phyloP scores from a whole-genome alignment of 192 early-diverging fungal species.

The Phycomyces nitens region DNA sequence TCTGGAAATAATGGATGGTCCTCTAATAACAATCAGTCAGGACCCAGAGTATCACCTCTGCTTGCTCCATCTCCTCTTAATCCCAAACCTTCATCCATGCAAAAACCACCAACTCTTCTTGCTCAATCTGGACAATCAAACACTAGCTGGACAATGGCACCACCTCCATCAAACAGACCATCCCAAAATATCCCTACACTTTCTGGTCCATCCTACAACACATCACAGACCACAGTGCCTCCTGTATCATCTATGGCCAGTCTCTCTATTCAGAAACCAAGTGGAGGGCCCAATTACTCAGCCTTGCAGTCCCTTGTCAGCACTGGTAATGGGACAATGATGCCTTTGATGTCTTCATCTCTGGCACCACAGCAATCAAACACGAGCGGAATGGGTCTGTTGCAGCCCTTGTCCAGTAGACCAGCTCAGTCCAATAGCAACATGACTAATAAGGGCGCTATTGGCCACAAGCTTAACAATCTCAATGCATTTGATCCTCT shows the following conservation, averaged over 20 bases:
- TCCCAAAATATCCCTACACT: neutral
- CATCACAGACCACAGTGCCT: neutral
- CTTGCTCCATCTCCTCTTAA: too few species aligned
- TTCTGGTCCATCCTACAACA: neutral
- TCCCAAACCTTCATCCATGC: too few species aligned
- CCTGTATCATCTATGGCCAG: neutral
- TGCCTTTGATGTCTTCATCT: neutral
- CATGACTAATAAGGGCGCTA: neutral
- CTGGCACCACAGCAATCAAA: neutral
- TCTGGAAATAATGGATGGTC: neutral
- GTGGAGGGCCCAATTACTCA: neutral
- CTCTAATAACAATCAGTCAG: neutral
- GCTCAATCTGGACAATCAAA: neutral
- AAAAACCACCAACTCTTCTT: neutral
- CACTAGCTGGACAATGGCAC: neutral
- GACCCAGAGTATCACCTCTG: too few species aligned
- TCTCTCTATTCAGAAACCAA: neutral
- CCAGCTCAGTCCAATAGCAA: neutral
- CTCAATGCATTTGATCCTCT: constrained; percentile 26
- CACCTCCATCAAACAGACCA: neutral
- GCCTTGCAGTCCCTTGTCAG: neutral
- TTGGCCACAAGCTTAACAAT: neutral
- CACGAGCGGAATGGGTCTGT: constrained; percentile 9
- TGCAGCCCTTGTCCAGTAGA: constrained; percentile 6
- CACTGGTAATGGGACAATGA: neutral